Evolutionary conservation across 2,329 filamentous ascomycete species (phyloP), one percentile per base, ranked within the genome.

Genomic region (Epichloe brachyelytri): DNA sequence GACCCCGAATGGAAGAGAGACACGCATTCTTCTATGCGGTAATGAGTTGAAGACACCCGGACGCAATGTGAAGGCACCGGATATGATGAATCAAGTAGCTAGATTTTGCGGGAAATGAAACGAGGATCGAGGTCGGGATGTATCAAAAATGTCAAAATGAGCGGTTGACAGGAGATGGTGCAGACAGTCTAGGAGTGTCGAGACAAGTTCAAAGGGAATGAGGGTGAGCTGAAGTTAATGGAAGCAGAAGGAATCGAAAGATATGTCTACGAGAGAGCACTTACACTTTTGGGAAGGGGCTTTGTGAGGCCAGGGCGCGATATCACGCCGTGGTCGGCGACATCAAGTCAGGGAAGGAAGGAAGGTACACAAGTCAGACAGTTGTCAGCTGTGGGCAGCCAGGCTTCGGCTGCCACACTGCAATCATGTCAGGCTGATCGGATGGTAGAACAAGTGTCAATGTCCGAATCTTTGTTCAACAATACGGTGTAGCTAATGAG

Each of bases 1-100:
- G 59, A 62, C 62, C 55, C 64, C 60, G 53, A 72, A 54, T 52
- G 65, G 61, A 45, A 63, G 58, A 53, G 55, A 53, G 50, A 62
- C 58, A 61, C 68, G 70, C 71, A 74, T 74, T 58, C 56, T 65
- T 58, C 46, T 48, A 40, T 48, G 46, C 43, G 40, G n/a, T 8
- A 12, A 36, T 26, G 36, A 39, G 34, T 33, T 41, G 47, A 44
- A 43, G 43, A 41, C 45, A 37, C 37, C 37, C 39, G 14, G 48
- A 47, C 20, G 37, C 48, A 47, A 41, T 38, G 14, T 20, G n/a
- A 17, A 19, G 14, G 22, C 26, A 45, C 37, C 43, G 26, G 33
- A 38, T 36, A 34, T 19, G 39, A 49, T 45, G 37, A 48, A 46
- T 49, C 49, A 48, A 51, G 34, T 46, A 43, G 51, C 39, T 40